These are phyloP conservation scores for Hemisphaericaspora lyxosophila DNA, from an alignment of 1,139 yeast genomes.

Conservation along the genomic window DNA sequence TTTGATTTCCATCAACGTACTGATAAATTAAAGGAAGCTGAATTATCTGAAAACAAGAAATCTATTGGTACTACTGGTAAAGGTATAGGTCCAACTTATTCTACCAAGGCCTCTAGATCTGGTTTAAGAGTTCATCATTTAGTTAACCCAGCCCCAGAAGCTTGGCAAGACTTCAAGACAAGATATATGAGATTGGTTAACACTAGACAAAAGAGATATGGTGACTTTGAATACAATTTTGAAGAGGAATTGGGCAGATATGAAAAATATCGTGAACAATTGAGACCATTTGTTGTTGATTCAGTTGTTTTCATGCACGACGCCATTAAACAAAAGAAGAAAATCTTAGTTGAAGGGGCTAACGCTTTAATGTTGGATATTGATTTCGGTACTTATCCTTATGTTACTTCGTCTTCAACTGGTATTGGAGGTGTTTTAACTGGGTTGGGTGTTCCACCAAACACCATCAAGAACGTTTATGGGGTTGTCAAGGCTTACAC, in stretches of 20 bases:
- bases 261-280: constrained; percentile 67
- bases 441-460: constrained; percentile 95
- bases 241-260: constrained; percentile 79
- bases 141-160: constrained; percentile 82
- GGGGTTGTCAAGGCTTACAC: constrained; percentile 99
- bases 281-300: constrained; percentile 92
- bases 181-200: constrained; percentile 74
- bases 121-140: constrained; percentile 97
- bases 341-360: constrained; percentile 95
- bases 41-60: constrained; percentile 79
- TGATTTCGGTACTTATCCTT: constrained; percentile 98
- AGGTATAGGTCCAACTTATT: constrained; percentile 98
- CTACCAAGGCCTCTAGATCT: constrained; percentile 95
- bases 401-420: constrained; percentile 92
- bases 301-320: constrained; percentile 87
- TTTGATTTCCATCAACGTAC: constrained; percentile 98
- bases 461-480: constrained; percentile 69
- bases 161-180: constrained; percentile 89
- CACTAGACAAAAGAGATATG: constrained; percentile 86
- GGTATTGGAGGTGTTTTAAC: constrained; percentile 98
- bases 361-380: constrained; percentile 97
- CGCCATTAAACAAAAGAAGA: constrained; percentile 75
- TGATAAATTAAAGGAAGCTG: constrained; percentile 92
- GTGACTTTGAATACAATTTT: constrained; percentile 83
- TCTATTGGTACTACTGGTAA: constrained; percentile 98